Evolutionary conservation across 176 grass and related monocot genomes (phyloP), one percentile per base, ranked within the genome.

Genomic region (Carex scoparia): DNA sequence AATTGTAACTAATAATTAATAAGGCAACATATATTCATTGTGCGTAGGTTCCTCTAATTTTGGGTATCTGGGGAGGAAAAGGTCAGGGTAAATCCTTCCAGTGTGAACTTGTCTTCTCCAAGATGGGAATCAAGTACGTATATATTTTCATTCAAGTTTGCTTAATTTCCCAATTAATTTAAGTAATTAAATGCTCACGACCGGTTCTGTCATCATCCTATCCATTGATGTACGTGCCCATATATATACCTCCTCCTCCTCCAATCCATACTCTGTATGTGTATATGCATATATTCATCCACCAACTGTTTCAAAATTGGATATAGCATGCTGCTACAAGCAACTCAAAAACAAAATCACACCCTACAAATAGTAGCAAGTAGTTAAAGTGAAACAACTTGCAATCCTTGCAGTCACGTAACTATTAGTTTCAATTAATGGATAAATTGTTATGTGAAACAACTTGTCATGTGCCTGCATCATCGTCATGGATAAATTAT

Each of bases 31-130:
- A 23, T 23, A 23, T 46, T 46, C 7, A 46, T 4, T 7, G 7
- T 46, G 62, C 62, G 42, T 85, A 94, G 93, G 85, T 97, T n/a
- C 94, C 94, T 4, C 89, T 98, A 13, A 98, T 98, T 90, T 82
- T 98, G 85, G 95, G 95, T 91, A 86, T 98, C 65, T 98, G 95
- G 95, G 95, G 95, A 92, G 95, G 95, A 73, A 98, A 98, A 87
- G 95, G 95, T 84, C 95, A 98, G 31, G 95, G 95, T n/a, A 98
- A 98, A 88, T 98, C 95, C 8, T 98, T 98, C 91, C 95, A 98
- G 31, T 93, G 91, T 31, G 95, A 98, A 79, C 95, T 98, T 11
- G 95, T 94, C 59, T 98, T 98, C 80, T 66, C 92, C 84, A 98
- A 98, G 91, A 88, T 98, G 92, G 92, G 95, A 72, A 98, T 98